Base-by-base conservation (phyloP, 2,329 filamentous ascomycete species). In the Mycosphaerella sp. region DNA sequence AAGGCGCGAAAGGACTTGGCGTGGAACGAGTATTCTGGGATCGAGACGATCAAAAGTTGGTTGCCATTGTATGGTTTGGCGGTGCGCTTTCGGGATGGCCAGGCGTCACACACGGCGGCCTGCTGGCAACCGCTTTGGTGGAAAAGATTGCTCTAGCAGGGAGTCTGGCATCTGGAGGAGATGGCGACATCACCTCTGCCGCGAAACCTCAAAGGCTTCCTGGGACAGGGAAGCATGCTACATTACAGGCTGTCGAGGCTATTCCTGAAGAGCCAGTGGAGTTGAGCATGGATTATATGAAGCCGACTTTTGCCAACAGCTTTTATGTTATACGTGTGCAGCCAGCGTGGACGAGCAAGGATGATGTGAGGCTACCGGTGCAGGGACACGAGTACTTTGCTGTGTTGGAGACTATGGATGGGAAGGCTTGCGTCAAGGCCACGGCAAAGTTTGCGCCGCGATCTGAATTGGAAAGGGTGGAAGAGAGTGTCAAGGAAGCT, bases 1-100 rank as follows among this genome's bases (percentile, higher is more conserved):
- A 67, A 14, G 74, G 74, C 7, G 68, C 69, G 32, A 67, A 69
- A 49, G 73, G 72, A 2, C 55, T 77, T 21, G 75, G 72, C 6
- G 67, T 70, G 62, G 80, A 88, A 74, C 77, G 80, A 62, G 71
- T 86, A 1, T 90, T 87, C 66, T 81, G 78, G 74, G 81, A 87
- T 66, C 64, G 72, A 3, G 68, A 69, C 31, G 80, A 82, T 6
- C 77, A 81, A 60, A 80, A 82, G 62, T 68, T 82, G 34, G 72
- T 84, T 9, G 79, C 77, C 47, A 76, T 90, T n/a, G 73, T 90
- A 4, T 86, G 78, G 74, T 77, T 90, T 51, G 87, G 87, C 6
- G 69, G 74, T n/a, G 80, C 75, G 1, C 66, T 85, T 17, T 74
- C 78, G 45, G 86, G 87, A 3, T 91, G 85, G 84, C 86, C 86